Percentiles rank a stretch among this genome's conserved stretches.
Evolutionary conservation across 768 basidiomycete genomes (phyloP).

Genomic region (Lactarius sanguifluus): DNA sequence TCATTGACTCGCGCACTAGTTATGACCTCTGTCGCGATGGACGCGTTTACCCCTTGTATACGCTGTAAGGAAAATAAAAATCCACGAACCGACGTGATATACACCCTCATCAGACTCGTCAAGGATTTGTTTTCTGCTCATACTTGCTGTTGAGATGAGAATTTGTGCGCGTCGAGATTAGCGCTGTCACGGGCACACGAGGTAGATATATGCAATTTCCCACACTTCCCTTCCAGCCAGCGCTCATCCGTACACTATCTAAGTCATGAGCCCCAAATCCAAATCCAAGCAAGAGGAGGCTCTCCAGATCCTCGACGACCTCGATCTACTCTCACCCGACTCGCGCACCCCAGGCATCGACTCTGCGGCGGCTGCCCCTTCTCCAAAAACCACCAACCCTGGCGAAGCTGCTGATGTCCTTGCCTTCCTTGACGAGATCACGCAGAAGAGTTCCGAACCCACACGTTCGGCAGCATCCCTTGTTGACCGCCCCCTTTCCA

Average conservation of each 20-base stretch:
- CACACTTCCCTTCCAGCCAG: neutral
- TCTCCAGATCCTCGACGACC: conserved; percentile 89
- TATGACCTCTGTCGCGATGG: conserved; percentile 53
- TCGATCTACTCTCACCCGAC: conserved; percentile 65
- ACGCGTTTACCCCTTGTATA: conserved; percentile 1
- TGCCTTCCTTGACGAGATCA: conserved; percentile 93
- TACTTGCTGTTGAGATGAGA: neutral
- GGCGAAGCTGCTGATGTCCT: conserved; percentile 81
- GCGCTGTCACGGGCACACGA: neutral
- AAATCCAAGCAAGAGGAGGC: conserved; percentile 88
- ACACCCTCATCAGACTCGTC: conserved; percentile 28
- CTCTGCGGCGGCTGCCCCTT: conserved; percentile 27
- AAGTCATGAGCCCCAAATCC: conserved; percentile 44
- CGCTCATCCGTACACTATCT: neutral
- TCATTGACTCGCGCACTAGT: conserved; percentile 54
- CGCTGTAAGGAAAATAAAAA: neutral
- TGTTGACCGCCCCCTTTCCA: conserved; percentile 57
- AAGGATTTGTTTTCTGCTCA: conserved; percentile 4
- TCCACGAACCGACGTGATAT: conserved; percentile 33
- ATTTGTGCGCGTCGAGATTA: neutral
- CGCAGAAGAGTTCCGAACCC: conserved; percentile 84
- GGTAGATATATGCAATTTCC: neutral
- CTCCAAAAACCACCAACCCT: conserved; percentile 40
- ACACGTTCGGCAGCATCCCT: conserved; percentile 58
- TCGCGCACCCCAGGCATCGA: conserved; percentile 30